These are phyloP conservation scores for Myriosclerotinia curreyana DNA, from an alignment of 2,329 filamentous ascomycete species.

Conservation along the genomic window DNA sequence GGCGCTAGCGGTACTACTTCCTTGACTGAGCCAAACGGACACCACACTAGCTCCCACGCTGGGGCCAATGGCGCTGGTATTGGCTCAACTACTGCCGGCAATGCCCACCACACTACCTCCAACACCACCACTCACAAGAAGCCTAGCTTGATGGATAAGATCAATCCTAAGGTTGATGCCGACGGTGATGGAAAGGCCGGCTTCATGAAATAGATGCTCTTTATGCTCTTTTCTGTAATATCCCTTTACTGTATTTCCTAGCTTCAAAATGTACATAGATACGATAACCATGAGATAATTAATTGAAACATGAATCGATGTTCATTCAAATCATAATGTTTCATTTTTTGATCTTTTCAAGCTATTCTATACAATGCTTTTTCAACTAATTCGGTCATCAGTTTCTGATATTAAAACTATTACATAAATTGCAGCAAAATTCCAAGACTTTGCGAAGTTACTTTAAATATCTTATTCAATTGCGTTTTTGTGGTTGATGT, in stretches of 20 bases:
- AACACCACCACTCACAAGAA: slow-evolving; percentile 39
- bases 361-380: not conserved
- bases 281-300: slow-evolving; percentile 7
- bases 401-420: too few species aligned
- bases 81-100: not conserved
- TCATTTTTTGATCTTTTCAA: not conserved
- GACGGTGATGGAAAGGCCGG: slow-evolving; percentile 55
- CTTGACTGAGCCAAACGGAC: slow-evolving; percentile 31
- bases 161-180: slow-evolving; percentile 54
- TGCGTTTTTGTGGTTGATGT: too few species aligned
- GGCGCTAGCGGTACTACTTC: slow-evolving; percentile 35
- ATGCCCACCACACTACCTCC: slow-evolving; percentile 16
- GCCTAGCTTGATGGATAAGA: slow-evolving; percentile 49
- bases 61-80: slow-evolving; percentile 18
- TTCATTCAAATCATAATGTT: not conserved
- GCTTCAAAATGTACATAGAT: not conserved
- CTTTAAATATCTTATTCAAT: too few species aligned
- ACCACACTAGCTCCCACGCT: slow-evolving; percentile 7
- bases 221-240: not conserved
- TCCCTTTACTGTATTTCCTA: not conserved
- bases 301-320: not conserved
- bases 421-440: too few species aligned
- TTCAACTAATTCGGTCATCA: not conserved
- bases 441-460: too few species aligned
- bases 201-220: slow-evolving; percentile 42